Conservation (phyloP, 2,329 filamentous ascomycete genomes). For the Pseudogymnoascus sp. region DNA sequence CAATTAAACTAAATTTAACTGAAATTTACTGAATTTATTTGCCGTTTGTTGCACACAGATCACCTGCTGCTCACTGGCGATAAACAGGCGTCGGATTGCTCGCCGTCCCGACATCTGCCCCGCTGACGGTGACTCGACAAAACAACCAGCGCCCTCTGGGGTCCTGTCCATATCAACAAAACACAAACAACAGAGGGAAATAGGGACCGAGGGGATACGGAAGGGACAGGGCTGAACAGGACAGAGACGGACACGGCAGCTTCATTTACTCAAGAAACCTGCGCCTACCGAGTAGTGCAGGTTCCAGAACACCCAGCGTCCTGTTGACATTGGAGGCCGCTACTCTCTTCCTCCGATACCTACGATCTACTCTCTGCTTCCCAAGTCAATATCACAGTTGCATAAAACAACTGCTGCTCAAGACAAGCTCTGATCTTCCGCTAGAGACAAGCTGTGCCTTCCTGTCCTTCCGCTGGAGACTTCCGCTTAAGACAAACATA, state of each 20-base stretch:
- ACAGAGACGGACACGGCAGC: not conserved
- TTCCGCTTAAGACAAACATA: not conserved
- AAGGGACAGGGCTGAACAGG: not conserved
- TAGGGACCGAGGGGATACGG: not conserved
- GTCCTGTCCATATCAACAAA: slow-evolving; percentile 3
- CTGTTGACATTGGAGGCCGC: not conserved
- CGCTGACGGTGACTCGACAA: slow-evolving; percentile 2
- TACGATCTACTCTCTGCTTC: not conserved
- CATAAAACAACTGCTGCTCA: not conserved
- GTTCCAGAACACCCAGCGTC: not conserved
- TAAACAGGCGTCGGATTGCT: slow-evolving; percentile 5
- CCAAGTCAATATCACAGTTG: not conserved
- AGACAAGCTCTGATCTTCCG: not conserved
- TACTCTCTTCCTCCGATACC: not conserved
- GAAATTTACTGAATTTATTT: not conserved
- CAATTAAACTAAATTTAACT: not conserved
- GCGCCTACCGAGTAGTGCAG: not conserved
- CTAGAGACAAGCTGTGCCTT: not conserved
- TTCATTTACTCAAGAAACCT: not conserved
- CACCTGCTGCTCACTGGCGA: not conserved
- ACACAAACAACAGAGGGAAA: not conserved
- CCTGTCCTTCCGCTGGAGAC: not conserved
- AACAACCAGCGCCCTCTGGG: slow-evolving; percentile 1
- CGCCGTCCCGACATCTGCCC: not conserved
- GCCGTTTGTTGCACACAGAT: not conserved